Base-by-base conservation (phyloP, 1,284 basidiomycete species). In the Fomitopsis palustris region DNA sequence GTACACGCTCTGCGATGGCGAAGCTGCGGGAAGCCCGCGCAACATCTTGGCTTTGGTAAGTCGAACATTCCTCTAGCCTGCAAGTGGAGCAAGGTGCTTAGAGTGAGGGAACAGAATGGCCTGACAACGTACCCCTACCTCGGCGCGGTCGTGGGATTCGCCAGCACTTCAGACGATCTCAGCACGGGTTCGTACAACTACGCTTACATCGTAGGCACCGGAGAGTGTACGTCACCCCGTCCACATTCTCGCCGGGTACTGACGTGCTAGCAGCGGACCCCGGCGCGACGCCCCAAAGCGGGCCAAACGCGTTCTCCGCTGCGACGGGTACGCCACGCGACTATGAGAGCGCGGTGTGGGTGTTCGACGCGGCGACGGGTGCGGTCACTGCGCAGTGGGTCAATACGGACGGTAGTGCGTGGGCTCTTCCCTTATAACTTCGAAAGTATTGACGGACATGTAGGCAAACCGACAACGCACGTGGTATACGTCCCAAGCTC, bases 341-440 rank as follows among this genome's bases (percentile, higher is more conserved):
- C 38, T 45, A 54, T 35, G 65, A 69, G 61, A 64, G 64, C 45
- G 56, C 60, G 23, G 56, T 69, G 31, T 70, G 67, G 67, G 47
- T 43, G 23, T 25, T 62, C 53, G 53, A 47, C 45, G 12, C 43
- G 19, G 35, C 39, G 25, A 53, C 33, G 29, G 53, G 54, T 39
- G 38, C 33, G 35, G 43, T 67, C 31, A 51, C 53, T 19, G 47
- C 63, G n/a, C 37, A 57, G 31, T 70, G 67, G 66, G 42, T 65
- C 55, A 70, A 70, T 59, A 38, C 61, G 12, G 61, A 67, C 59
- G 62, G 63, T 42, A 27, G 61, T 60, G 19, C 37, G 60, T 61
- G 31, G 6, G 31, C 5, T 19, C 38, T 1, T 37, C 8, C 16
- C 7, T 37, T 37, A 7, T 16, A 7, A 37, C 35, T 16, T 37